These are phyloP conservation scores for Claviceps quebecensis DNA, from an alignment of 2,329 filamentous ascomycete species.

Conservation along the genomic window DNA sequence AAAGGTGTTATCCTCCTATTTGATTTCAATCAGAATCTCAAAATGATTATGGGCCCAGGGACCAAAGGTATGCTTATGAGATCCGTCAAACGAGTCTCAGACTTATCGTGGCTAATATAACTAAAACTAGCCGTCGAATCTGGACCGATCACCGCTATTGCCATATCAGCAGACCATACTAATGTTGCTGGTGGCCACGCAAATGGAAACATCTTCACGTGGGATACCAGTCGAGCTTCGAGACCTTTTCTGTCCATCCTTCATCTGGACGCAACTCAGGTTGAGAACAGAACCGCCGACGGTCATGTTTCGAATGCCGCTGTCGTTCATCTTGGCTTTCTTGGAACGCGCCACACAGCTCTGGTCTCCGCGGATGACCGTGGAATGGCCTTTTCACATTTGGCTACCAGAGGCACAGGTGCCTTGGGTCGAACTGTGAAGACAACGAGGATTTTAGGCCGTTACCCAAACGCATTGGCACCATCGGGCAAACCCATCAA, in stretches of 20 bases:
- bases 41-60: conserved; percentile 83
- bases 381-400: conserved; percentile 96
- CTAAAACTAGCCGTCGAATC: conserved; percentile 64
- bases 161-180: conserved; percentile 85
- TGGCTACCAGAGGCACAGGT: conserved; percentile 82
- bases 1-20: conserved; percentile 93
- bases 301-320: conserved; percentile 68
- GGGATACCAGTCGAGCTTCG: conserved; percentile 75
- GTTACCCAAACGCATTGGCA: conserved; percentile 65
- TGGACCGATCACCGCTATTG: conserved; percentile 72
- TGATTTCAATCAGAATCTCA: conserved; percentile 92
- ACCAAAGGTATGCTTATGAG: conserved; percentile 55
- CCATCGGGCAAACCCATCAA: conserved; percentile 56
- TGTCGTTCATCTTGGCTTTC: conserved; percentile 83
- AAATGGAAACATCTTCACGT: conserved; percentile 87
- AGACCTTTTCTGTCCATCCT: conserved; percentile 80
- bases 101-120: conserved; percentile 19
- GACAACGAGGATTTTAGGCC: conserved; percentile 77
- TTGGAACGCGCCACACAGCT: conserved; percentile 86
- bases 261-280: conserved; percentile 52
- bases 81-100: not conserved
- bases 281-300: conserved; percentile 55
- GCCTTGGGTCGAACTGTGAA: conserved; percentile 74
- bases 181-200: conserved; percentile 84
- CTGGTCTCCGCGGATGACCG: conserved; percentile 87